phyloP scores from a whole-genome alignment of 2,329 filamentous ascomycete species.

The Simplicillium sp. region DNA sequence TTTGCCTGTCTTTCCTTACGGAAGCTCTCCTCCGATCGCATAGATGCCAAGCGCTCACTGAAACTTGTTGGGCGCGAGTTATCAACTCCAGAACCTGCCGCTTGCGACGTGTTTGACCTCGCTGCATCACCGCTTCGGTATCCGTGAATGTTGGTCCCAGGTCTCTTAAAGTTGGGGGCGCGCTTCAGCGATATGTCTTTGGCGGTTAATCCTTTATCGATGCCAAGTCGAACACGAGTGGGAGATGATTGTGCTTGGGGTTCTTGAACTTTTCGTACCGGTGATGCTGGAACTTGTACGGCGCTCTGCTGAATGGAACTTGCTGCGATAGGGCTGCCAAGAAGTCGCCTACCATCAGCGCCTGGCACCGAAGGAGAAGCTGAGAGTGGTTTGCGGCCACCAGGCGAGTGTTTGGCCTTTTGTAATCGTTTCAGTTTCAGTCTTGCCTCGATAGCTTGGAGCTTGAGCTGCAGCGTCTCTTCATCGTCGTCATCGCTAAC shows the following conservation, averaged over 20 bases:
- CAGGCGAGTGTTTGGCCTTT: conserved; percentile 28
- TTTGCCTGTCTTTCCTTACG: conserved; percentile 40
- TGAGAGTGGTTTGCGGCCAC: too few relatives aligned
- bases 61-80: conserved; percentile 50
- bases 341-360: conserved; percentile 4
- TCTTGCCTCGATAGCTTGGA: conserved; percentile 81
- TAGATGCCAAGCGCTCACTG: conserved; percentile 75
- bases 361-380: conserved; percentile 6
- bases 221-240: conserved; percentile 69
- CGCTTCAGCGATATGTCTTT: conserved; percentile 78
- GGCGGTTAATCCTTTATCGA: conserved; percentile 77
- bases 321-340: too few relatives aligned
- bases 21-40: conserved; percentile 44
- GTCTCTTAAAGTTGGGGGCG: conserved; percentile 39
- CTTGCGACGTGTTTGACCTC: not conserved
- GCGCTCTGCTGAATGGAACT: too few relatives aligned
- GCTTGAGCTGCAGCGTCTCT: conserved; percentile 75
- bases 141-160: too few relatives aligned
- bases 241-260: conserved; percentile 59
- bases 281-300: conserved; percentile 67
- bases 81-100: too few relatives aligned
- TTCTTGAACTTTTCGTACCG: conserved; percentile 52
- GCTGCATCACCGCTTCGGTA: too few relatives aligned
- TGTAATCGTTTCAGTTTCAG: conserved; percentile 82
- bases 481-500: conserved; percentile 70